phyloP scores from a whole-genome alignment of 2,329 filamentous ascomycete genomes.

The Paecilomyces sp. region DNA sequence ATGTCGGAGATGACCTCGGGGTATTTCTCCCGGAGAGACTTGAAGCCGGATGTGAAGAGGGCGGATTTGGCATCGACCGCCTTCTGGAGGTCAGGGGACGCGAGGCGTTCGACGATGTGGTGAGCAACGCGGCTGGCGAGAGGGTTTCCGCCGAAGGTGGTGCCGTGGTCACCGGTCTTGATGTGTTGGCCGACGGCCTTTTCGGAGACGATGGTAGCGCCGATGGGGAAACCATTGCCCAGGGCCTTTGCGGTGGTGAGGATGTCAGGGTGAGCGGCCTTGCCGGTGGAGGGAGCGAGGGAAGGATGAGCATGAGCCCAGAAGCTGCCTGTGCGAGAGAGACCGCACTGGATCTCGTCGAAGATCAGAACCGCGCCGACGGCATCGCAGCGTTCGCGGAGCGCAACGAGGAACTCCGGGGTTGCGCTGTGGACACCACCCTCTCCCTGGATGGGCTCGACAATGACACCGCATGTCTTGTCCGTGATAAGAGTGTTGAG shows the following conservation, averaged over 20 bases:
- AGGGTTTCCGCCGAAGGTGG: slow-evolving; percentile 90
- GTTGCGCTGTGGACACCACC: slow-evolving; percentile 82
- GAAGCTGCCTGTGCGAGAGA: slow-evolving; percentile 76
- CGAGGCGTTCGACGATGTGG: slow-evolving; percentile 72
- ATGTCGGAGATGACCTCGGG: slow-evolving; percentile 71
- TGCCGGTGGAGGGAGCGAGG: slow-evolving; percentile 28
- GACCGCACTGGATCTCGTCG: slow-evolving; percentile 95
- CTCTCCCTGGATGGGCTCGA: slow-evolving; percentile 97
- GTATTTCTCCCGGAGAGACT: slow-evolving; percentile 50
- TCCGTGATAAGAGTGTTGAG: slow-evolving; percentile 71
- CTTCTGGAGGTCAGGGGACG: slow-evolving; percentile 62
- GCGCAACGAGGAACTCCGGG: slow-evolving; percentile 72
- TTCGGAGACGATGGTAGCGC: slow-evolving; percentile 64
- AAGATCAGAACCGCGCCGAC: slow-evolving; percentile 87
- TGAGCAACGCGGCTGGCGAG: slow-evolving; percentile 78
- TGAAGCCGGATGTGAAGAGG: slow-evolving; percentile 53
- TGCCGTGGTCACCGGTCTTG: slow-evolving; percentile 77
- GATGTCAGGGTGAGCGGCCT: slow-evolving; percentile 84
- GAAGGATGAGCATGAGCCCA: slow-evolving; percentile 81
- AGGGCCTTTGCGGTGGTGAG: slow-evolving; percentile 92
- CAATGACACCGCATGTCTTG: slow-evolving; percentile 84
- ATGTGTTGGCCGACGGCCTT: slow-evolving; percentile 60
- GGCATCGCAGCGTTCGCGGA: slow-evolving; percentile 77
- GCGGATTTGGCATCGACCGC: slow-evolving; percentile 62
- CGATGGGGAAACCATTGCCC: slow-evolving; percentile 93